These are phyloP conservation scores for Sequoia sempervirens DNA, from an alignment of 75 land plant genomes.

Conservation along the genomic window DNA sequence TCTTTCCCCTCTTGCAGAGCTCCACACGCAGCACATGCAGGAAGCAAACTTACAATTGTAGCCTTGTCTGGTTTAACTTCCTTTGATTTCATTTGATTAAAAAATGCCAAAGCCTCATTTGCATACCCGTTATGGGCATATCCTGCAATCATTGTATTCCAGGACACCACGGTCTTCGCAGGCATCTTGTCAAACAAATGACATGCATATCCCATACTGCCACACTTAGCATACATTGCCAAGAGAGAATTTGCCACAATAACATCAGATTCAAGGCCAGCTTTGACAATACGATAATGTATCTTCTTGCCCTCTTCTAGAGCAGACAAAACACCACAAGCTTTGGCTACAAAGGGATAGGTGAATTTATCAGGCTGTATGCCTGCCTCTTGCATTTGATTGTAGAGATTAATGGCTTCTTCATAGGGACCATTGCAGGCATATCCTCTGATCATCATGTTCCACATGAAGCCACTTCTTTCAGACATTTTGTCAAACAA, in stretches of 20 bases:
- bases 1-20: conserved; percentile 1
- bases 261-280: conserved; percentile 40
- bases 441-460: conserved; percentile 50
- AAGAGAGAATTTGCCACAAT: conserved; percentile 50
- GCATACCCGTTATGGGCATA: conserved; percentile 8
- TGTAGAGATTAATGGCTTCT: conserved; percentile 34
- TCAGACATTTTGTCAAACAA: conserved; percentile 48
- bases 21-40: conserved; percentile 10
- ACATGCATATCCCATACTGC: conserved; percentile 35
- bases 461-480: conserved; percentile 51
- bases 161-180: conserved; percentile 11
- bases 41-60: conserved; percentile 13
- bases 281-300: conserved; percentile 26
- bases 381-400: conserved; percentile 29
- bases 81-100: conserved; percentile 9
- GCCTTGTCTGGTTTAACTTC: conserved; percentile 17
- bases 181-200: conserved; percentile 43
- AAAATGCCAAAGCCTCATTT: conserved; percentile 12
- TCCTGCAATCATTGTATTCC: conserved; percentile 34
- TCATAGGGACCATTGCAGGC: conserved; percentile 48
- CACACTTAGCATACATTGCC: conserved; percentile 69
- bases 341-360: conserved; percentile 53
- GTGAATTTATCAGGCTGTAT: conserved; percentile 53
- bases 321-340: conserved; percentile 35
- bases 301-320: conserved; percentile 37